These are phyloP conservation scores for Erysimum cheiranthoides DNA, from an alignment of 345 rosid genomes.

Conservation along the genomic window DNA sequence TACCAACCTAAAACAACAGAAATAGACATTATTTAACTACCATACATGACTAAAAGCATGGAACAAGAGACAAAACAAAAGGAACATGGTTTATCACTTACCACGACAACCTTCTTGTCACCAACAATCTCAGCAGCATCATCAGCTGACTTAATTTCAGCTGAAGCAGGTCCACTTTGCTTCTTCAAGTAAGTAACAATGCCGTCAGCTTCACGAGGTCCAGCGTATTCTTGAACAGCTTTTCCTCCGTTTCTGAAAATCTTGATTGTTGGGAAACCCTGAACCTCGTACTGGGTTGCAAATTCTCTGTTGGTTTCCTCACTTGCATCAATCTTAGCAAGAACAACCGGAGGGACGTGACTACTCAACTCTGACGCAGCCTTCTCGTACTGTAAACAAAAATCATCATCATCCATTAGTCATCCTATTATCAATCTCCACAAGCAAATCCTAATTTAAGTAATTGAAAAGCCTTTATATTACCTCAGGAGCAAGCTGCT, in stretches of 20 bases:
- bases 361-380: constrained; percentile 83
- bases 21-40: neutral
- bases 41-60: neutral
- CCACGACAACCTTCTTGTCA: constrained; percentile 76
- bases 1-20: constrained; percentile 69
- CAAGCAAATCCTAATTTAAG: neutral
- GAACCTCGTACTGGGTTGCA: constrained; percentile 60
- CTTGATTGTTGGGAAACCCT: constrained; percentile 87
- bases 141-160: constrained; percentile 73
- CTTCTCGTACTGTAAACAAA: constrained; percentile 74
- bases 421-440: neutral
- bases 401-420: neutral
- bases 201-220: constrained; percentile 96
- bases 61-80: constrained; percentile 13
- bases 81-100: constrained; percentile 47
- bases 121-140: constrained; percentile 62
- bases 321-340: constrained; percentile 92
- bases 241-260: constrained; percentile 91
- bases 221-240: constrained; percentile 76
- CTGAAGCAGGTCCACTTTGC: constrained; percentile 93
- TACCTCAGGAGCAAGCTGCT: constrained; percentile 98
- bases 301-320: constrained; percentile 77
- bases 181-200: constrained; percentile 81
- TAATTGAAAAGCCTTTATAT: neutral
- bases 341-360: constrained; percentile 66